Percentiles rank a stretch among this genome's conserved stretches.
Evolutionary conservation across 176 grass and related monocot species (phyloP).

Genomic region (Panicum miliaceum): DNA sequence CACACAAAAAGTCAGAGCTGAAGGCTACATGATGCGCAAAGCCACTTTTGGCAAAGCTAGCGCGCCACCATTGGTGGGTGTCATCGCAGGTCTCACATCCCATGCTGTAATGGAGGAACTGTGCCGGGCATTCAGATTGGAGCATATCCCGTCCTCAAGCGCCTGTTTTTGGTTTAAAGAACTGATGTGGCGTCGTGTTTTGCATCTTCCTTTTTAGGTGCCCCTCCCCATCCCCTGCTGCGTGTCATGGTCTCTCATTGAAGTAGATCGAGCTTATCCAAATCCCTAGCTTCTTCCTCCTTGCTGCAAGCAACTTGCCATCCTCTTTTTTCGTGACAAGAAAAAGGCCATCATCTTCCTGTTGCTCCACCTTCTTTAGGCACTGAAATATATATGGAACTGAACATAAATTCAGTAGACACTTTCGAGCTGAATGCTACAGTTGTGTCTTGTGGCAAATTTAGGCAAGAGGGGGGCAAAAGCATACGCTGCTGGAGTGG

Average conservation of each 20-base stretch:
- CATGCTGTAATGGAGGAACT: constrained; percentile 50
- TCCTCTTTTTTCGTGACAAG: constrained; percentile 37
- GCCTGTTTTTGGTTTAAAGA: constrained; percentile 41
- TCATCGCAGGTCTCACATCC: constrained; percentile 33
- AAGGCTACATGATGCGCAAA: constrained; percentile 44
- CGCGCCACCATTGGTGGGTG: constrained; percentile 54
- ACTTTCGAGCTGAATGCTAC: neutral
- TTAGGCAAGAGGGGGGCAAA: constrained; percentile 6
- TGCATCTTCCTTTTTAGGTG: constrained; percentile 46
- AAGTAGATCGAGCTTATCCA: constrained; percentile 55
- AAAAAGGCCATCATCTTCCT: constrained; percentile 22
- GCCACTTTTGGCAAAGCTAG: constrained; percentile 48
- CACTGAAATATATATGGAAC: neutral
- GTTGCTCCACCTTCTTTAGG: constrained; percentile 37
- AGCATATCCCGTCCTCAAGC: constrained; percentile 53
- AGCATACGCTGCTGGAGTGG: constrained; percentile 34
- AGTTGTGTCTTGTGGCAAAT: constrained; percentile 33
- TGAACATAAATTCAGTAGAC: neutral
- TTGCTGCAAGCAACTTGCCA: constrained; percentile 31
- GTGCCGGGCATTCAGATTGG: constrained; percentile 40
- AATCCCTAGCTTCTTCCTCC: constrained; percentile 26
- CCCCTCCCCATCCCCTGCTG: constrained; percentile 21
- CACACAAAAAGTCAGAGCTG: constrained; percentile 32
- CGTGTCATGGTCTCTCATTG: constrained; percentile 22
- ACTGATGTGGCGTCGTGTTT: constrained; percentile 30